Percentiles rank a stretch among this genome's conserved stretches.
These are phyloP conservation scores for Penicillium crystallinum DNA, from an alignment of 495 filamentous ascomycete genomes.

Conservation along the genomic window DNA sequence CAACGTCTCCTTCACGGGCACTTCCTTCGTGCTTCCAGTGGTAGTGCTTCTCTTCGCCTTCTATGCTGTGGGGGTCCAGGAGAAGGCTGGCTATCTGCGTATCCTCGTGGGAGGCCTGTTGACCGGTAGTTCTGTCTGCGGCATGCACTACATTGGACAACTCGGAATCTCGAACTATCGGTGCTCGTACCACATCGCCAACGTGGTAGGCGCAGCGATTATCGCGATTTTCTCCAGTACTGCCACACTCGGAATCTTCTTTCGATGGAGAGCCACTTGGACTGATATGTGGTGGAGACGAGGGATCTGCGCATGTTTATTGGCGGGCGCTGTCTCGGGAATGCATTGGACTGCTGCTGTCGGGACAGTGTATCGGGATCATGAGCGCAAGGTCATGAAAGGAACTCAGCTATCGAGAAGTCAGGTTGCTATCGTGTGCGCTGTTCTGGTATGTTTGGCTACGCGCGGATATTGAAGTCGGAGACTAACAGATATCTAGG, in stretches of 20 bases:
- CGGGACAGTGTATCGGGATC: conserved; percentile 61
- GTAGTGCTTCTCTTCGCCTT: conserved; percentile 69
- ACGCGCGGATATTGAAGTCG: neutral
- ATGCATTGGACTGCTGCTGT: conserved; percentile 85
- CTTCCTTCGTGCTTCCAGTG: conserved; percentile 80
- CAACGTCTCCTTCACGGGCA: conserved; percentile 62
- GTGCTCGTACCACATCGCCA: conserved; percentile 48
- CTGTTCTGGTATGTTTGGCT: conserved; percentile 51
- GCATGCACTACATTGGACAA: conserved; percentile 89
- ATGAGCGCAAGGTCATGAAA: conserved; percentile 23
- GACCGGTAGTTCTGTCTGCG: conserved; percentile 69
- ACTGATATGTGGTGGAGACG: conserved; percentile 74
- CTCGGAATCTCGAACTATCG: conserved; percentile 74
- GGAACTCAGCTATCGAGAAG: conserved; percentile 44
- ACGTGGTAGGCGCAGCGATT: conserved; percentile 63
- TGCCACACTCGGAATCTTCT: conserved; percentile 68
- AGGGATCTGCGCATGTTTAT: conserved; percentile 54
- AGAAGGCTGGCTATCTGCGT: conserved; percentile 50
- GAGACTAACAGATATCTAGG: conserved; percentile 32
- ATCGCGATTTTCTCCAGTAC: conserved; percentile 69
- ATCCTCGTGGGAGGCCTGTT: conserved; percentile 59
- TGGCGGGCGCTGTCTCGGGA: conserved; percentile 70
- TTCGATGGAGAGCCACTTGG: conserved; percentile 70
- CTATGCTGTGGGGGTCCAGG: conserved; percentile 53
- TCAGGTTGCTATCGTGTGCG: conserved; percentile 57